These are phyloP conservation scores for Colletotrichum karsti DNA, from an alignment of 2,329 filamentous ascomycete species.

Conservation along the genomic window DNA sequence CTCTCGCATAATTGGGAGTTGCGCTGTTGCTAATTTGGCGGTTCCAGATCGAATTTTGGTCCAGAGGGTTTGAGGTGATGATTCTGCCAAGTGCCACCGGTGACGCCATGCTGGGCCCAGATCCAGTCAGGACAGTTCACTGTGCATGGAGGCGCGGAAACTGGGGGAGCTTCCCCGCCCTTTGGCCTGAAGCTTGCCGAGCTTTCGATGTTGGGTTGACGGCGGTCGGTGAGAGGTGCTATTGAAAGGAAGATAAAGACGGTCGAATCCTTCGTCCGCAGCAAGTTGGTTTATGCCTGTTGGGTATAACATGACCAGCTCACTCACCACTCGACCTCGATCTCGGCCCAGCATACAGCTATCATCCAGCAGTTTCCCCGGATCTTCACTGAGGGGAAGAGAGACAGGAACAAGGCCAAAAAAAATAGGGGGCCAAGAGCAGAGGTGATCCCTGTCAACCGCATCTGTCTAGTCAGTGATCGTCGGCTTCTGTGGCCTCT, in stretches of 20 bases:
- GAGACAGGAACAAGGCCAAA: constrained; percentile 10
- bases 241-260: background rate
- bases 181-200: background rate
- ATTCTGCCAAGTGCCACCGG: constrained; percentile 17
- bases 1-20: background rate
- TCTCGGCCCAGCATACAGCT: background rate
- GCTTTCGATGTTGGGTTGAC: background rate
- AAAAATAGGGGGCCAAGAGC: constrained; percentile 1
- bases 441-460: constrained; percentile 21
- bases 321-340: background rate
- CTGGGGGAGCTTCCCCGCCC: constrained; percentile 15
- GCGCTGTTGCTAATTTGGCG: too few species aligned
- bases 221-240: background rate
- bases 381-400: constrained; percentile 12
- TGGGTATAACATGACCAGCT: too few species aligned
- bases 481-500: background rate
- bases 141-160: constrained; percentile 6
- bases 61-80: background rate
- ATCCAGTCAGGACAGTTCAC: constrained; percentile 9
- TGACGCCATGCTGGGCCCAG: constrained; percentile 22
- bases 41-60: background rate
- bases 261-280: background rate
- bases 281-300: background rate
- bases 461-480: constrained; percentile 6
- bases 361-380: constrained; percentile 19